Evolutionary conservation across 192 early-diverging fungal genomes (phyloP).

Genomic region (Chytriomyces sp.): DNA sequence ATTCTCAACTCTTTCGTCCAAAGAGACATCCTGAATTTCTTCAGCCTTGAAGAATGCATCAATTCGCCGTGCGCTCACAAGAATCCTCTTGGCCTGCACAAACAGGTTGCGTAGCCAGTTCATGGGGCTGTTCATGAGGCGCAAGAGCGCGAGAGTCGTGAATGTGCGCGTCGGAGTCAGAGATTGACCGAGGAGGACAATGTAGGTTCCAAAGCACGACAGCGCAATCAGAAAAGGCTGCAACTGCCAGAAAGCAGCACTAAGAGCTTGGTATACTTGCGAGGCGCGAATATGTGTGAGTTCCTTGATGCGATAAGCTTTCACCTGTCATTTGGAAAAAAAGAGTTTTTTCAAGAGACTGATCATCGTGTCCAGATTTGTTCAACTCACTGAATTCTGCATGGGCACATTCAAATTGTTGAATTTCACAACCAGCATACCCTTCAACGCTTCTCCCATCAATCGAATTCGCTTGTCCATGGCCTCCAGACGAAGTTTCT

Average conservation of each 20-base stretch:
- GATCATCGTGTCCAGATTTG: background rate
- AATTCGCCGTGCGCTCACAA: constrained; percentile 16
- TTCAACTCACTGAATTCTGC: constrained; percentile 6
- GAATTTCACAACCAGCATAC: constrained; percentile 28
- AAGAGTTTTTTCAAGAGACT: background rate
- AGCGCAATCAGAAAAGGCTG: constrained; percentile 27
- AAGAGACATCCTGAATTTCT: constrained; percentile 1
- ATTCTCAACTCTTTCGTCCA: background rate
- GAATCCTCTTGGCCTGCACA: constrained; percentile 14
- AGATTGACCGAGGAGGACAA: background rate
- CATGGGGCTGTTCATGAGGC: constrained; percentile 25
- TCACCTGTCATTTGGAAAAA: background rate
- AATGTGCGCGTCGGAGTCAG: constrained; percentile 21
- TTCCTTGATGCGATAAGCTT: constrained; percentile 14
- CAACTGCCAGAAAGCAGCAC: constrained; percentile 6
- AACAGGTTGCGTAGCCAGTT: constrained; percentile 29
- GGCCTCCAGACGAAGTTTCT: constrained; percentile 12
- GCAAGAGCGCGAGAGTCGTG: constrained; percentile 8
- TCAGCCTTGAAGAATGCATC: constrained; percentile 29
- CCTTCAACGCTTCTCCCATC: constrained; percentile 24
- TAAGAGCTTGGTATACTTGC: constrained; percentile 10
- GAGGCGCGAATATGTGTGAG: constrained; percentile 16
- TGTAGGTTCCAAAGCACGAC: constrained; percentile 28
- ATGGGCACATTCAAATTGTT: constrained; percentile 7
- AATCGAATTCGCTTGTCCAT: constrained; percentile 19